Conservation (phyloP, 345 rosid species). For the Cardamine resedifolia region DNA sequence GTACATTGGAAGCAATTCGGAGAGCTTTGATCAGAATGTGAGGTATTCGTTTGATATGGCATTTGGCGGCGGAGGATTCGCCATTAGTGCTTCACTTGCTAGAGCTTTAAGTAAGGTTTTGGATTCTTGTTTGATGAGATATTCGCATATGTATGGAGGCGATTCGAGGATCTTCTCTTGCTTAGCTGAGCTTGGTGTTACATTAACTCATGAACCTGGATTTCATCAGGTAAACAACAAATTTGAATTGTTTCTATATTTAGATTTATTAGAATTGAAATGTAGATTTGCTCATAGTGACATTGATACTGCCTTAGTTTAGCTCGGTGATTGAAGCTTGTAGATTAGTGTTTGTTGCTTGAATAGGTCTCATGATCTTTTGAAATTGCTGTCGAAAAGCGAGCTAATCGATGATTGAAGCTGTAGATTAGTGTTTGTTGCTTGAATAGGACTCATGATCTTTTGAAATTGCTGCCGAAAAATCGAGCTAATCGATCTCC, state of each 20-base stretch:
- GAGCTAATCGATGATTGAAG: neutral
- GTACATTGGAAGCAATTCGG: constrained; percentile 73
- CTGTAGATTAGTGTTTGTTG: neutral
- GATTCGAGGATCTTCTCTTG: constrained; percentile 78
- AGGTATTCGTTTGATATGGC: constrained; percentile 74
- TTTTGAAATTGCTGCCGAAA: neutral
- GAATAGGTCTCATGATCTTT: neutral
- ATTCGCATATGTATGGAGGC: constrained; percentile 69
- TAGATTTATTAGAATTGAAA: neutral
- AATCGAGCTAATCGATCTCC: neutral
- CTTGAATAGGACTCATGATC: neutral
- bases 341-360: neutral
- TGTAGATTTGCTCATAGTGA: neutral
- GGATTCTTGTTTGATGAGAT: constrained; percentile 41
- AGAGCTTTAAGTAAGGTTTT: no score
- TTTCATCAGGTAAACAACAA: constrained; percentile 68
- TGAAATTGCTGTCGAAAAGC: neutral
- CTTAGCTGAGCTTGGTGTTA: constrained; percentile 73
- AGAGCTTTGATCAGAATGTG: constrained; percentile 61
- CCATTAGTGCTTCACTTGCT: no score
- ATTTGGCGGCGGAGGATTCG: constrained; percentile 13
- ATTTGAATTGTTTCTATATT: neutral
- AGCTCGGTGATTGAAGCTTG: neutral
- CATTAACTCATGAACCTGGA: constrained; percentile 70
- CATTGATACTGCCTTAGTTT: neutral